These are phyloP conservation scores for Saccharum officinarum DNA, from an alignment of 176 grass and related monocot genomes.

Conservation along the genomic window DNA sequence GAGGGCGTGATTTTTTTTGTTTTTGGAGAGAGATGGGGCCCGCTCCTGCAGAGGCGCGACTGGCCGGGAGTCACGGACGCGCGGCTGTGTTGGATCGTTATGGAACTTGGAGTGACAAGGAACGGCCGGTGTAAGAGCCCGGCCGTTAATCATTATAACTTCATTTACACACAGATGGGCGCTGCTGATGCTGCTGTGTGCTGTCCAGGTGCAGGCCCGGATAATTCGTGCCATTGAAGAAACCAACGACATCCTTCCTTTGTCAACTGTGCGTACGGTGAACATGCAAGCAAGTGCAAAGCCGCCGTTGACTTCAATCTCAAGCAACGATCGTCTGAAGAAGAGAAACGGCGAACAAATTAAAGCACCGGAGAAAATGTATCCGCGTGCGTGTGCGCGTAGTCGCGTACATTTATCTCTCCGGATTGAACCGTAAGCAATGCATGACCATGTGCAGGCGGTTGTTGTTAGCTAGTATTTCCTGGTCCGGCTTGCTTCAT, in stretches of 20 bases:
- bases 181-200: not conserved
- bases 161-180: not conserved
- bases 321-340: not conserved
- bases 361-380: too few relatives aligned
- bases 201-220: not conserved
- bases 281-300: not conserved
- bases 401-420: not conserved
- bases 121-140: not conserved
- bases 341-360: not conserved
- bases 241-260: constrained; percentile 9
- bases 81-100: too few relatives aligned
- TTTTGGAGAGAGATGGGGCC: too few relatives aligned
- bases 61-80: too few relatives aligned
- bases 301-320: not conserved
- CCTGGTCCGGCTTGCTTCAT: not conserved
- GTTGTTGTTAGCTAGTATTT: too few relatives aligned
- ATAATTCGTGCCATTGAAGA: not conserved
- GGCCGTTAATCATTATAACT: not conserved
- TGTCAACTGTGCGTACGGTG: not conserved
- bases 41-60: too few relatives aligned
- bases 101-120: too few relatives aligned
- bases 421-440: not conserved
- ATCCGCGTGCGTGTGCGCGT: not conserved
- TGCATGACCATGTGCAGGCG: not conserved
- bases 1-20: too few relatives aligned